Percentiles rank a stretch among this genome's conserved stretches.
phyloP scores from a whole-genome alignment of 768 basidiomycete species.

The Lanmaoa rubissima region DNA sequence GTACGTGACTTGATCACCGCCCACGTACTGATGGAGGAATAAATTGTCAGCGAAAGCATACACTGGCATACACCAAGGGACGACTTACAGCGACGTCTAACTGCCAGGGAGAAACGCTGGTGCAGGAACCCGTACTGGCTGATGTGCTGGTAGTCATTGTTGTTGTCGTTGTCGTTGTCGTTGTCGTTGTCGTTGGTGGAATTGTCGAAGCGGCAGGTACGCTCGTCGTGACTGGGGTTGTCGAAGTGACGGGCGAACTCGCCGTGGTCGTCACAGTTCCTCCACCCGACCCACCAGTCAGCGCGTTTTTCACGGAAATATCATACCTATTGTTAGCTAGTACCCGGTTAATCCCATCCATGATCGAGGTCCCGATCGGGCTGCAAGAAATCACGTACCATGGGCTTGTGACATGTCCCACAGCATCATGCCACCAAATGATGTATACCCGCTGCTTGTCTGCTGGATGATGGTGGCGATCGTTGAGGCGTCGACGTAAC shows the following conservation, averaged over 20 bases:
- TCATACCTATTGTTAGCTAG: conserved; percentile 59
- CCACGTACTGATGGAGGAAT: conserved; percentile 37
- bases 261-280: conserved; percentile 7
- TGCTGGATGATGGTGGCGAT: conserved; percentile 36
- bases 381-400: conserved; percentile 25
- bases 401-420: conserved; percentile 50
- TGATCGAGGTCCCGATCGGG: not conserved
- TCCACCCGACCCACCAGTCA: conserved; percentile 42
- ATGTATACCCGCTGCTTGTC: conserved; percentile 37
- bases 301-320: conserved; percentile 55
- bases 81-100: conserved; percentile 38
- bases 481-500: conserved; percentile 39
- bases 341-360: not conserved
- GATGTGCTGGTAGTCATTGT: conserved; percentile 5
- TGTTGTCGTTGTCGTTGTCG: conserved; percentile 4
- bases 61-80: not conserved
- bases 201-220: not conserved
- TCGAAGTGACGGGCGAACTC: conserved; percentile 16
- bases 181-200: conserved; percentile 7
- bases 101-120: conserved; percentile 44
- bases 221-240: conserved; percentile 6
- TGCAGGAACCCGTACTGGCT: conserved; percentile 34
- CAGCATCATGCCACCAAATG: conserved; percentile 46
- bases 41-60: not conserved
- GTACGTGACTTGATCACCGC: conserved; percentile 44